Evolutionary conservation across 352 stramenopile species (phyloP), one percentile per base, ranked within the genome.

Genomic region (Bremia lactucae): DNA sequence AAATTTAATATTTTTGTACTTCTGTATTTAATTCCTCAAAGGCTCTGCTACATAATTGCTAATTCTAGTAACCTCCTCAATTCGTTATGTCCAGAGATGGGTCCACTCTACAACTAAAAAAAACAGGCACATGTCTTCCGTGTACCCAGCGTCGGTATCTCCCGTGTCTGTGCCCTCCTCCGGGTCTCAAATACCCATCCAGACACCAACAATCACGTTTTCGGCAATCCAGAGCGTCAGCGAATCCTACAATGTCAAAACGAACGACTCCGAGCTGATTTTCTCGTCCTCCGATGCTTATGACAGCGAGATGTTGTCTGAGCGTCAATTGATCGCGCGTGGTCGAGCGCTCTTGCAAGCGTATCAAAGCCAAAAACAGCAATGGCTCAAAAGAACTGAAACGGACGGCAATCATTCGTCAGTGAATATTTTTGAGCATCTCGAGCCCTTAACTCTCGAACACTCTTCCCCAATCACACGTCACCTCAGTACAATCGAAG

Each of bases 361-460:
- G 13, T 83, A 75, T 40, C 71, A 81, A 39, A 58, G 42, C 14
- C 61, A 72, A 41, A 71, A 73, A 48, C 59, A 65, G 28, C 56
- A 54, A 20, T 58, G 45, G 20, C 24, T 52, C 16, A 34, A 52
- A 28, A 36, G n/a, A n/a, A n/a, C n/a, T 42, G 37, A 22, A 7
- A n/a, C 31, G 2, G 46, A 52, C 49, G 24, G 38, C 26, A 40
- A 44, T 15, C 33, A 5, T 38, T 49, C 48, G 8, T 29, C 15
- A 3, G 26, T 50, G 6, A 48, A 62, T 16, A 55, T 56, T 24
- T 57, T 55, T 23, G 45, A 59, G 21, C 33, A 40, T 0, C 11
- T 25, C 14, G n/a, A 19, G 2, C 4, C 31, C 4, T 42, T 36
- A 28, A 45, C 48, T 52, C 15, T 13, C 4, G 42, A 53, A 45